Evolutionary conservation across 2,329 filamentous ascomycete species (phyloP).

Genomic region (Penicillium occitanis): DNA sequence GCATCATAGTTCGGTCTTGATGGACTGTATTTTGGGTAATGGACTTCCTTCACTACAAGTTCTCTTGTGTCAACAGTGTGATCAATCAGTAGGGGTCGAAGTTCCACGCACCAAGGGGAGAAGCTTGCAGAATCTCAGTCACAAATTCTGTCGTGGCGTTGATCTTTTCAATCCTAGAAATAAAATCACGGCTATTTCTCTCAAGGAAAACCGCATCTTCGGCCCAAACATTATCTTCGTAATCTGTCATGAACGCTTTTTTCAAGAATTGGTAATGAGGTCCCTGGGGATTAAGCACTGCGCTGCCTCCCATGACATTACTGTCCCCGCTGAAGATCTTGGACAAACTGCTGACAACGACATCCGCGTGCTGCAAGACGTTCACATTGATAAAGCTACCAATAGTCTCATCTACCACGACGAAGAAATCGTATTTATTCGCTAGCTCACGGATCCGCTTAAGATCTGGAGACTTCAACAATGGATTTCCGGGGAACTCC

Average conservation of each 20-base stretch:
- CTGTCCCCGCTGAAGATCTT: slow-evolving; percentile 97
- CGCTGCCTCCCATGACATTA: slow-evolving; percentile 93
- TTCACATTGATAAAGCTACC: slow-evolving; percentile 96
- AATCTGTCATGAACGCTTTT: slow-evolving; percentile 61
- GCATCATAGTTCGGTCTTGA: slow-evolving; percentile 74
- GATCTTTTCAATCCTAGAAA: slow-evolving; percentile 75
- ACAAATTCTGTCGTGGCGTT: slow-evolving; percentile 84
- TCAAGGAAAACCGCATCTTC: slow-evolving; percentile 95
- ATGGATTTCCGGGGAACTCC: slow-evolving; percentile 91
- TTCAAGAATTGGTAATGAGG: slow-evolving; percentile 71
- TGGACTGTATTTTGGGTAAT: slow-evolving; percentile 79
- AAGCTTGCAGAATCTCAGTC: slow-evolving; percentile 66
- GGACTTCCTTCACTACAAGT: slow-evolving; percentile 67
- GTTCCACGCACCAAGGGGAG: slow-evolving; percentile 48
- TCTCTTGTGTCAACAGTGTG: slow-evolving; percentile 20
- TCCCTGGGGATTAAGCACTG: slow-evolving; percentile 65
- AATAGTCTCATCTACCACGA: slow-evolving; percentile 94
- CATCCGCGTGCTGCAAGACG: slow-evolving; percentile 82
- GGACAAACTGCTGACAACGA: slow-evolving; percentile 91
- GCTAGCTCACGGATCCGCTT: slow-evolving; percentile 76
- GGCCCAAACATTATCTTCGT: slow-evolving; percentile 89
- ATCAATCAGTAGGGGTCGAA: not conserved
- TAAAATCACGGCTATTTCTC: slow-evolving; percentile 91
- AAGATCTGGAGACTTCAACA: slow-evolving; percentile 82
- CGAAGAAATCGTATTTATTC: slow-evolving; percentile 79